Evolutionary conservation across 768 basidiomycete genomes (phyloP), one percentile per base, ranked within the genome.

Genomic region (Panus rudis): DNA sequence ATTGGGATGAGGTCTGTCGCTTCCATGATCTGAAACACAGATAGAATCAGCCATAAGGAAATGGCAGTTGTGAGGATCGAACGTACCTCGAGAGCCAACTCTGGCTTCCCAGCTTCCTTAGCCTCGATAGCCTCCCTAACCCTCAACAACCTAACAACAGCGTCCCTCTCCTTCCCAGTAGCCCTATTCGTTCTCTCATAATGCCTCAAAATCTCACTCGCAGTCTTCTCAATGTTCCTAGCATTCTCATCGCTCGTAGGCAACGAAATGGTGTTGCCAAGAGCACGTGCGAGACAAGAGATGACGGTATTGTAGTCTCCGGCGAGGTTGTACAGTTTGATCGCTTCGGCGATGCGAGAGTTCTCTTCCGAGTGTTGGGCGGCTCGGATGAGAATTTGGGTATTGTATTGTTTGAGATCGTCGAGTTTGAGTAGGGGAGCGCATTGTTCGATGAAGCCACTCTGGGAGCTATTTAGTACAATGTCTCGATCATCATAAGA

Each of bases 321-420:
- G 1, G 93, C 93, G 27, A 97, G 79, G 64, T 97, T 93, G 67
- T 92, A 97, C 33, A 99, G 69, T 59, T 92, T 91, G 67, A 98
- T 92, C 3, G 92, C 92, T 60, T 97, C 92, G 2, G 83, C 73
- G 28, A 88, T 72, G 24, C 87, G 84, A 55, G 90, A 82, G 55
- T 92, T 92, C 42, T 84, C 76, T 56, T 90, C 81, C 2, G 86
- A 84, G 50, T 88, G 74, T 23, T 74, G 74, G 0, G 94, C 94
- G 0, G 93, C 90, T 5, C 78, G 78, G 47, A 84, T 67, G 39
- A 97, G 83, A 43, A 99, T 88, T 19, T 85, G 72, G 20, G 81
- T 79, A 46, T 92, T 81, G 67, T 85, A 92, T 38, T 84, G 75
- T 21, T 73, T 67, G 39, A 66, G 66, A 51, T 81, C 76, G 40